Percentiles rank a stretch among this genome's conserved stretches.
These are phyloP conservation scores for Paramyrothecium roridum DNA, from an alignment of 2,329 filamentous ascomycete species.

Conservation along the genomic window DNA sequence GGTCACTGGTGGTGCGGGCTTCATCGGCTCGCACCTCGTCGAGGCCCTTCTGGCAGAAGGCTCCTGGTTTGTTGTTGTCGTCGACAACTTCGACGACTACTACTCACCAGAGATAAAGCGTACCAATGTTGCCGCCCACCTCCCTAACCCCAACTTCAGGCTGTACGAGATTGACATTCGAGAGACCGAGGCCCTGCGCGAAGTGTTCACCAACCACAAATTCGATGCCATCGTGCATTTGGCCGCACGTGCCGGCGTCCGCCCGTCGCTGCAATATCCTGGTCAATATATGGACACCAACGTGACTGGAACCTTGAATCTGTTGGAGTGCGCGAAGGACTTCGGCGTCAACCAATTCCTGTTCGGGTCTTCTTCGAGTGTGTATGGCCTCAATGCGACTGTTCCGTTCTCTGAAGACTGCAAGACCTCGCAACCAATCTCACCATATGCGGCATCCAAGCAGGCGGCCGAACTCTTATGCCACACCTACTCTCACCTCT, in stretches of 20 bases:
- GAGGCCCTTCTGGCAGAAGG: slow-evolving; percentile 14
- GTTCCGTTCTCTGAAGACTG: slow-evolving; percentile 16
- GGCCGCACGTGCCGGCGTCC: slow-evolving; percentile 16
- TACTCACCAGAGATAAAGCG: slow-evolving; percentile 15
- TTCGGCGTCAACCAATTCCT: slow-evolving; percentile 16
- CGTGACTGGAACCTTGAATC: slow-evolving; percentile 15
- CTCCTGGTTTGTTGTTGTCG: slow-evolving; percentile 13
- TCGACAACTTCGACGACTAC: slow-evolving; percentile 20
- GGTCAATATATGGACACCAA: slow-evolving; percentile 17
- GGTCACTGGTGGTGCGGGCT: slow-evolving; percentile 19
- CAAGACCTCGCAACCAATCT: slow-evolving; percentile 14
- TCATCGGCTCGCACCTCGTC: slow-evolving; percentile 20
- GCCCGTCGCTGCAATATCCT: slow-evolving; percentile 13
- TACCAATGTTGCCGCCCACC: slow-evolving; percentile 14
- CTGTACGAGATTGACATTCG: slow-evolving; percentile 14
- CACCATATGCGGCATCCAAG: slow-evolving; percentile 16
- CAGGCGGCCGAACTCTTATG: slow-evolving; percentile 14
- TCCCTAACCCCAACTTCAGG: slow-evolving; percentile 12
- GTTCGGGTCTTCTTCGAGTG: slow-evolving; percentile 18
- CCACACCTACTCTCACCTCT: slow-evolving; percentile 18
- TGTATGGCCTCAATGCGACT: slow-evolving; percentile 15
- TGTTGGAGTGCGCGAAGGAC: slow-evolving; percentile 17
- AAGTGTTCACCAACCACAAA: slow-evolving; percentile 11
- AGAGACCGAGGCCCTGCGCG: slow-evolving; percentile 4
- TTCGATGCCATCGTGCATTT: slow-evolving; percentile 15